Conservation (phyloP, 2,329 filamentous ascomycete genomes). For the Elsinoe batatas region DNA sequence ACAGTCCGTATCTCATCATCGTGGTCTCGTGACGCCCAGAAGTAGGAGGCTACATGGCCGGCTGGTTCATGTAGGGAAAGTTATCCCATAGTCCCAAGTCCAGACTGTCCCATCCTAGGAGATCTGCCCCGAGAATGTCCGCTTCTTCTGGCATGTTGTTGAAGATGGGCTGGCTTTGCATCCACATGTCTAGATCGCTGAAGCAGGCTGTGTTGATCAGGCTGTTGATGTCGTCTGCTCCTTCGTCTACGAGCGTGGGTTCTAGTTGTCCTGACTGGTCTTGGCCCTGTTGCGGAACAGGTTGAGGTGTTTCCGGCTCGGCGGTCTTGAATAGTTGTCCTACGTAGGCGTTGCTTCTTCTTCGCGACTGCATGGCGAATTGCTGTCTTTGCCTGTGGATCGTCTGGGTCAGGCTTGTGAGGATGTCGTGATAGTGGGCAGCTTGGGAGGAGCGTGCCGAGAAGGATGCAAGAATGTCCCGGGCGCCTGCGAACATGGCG, state of each 20-base stretch:
- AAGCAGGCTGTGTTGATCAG: neutral
- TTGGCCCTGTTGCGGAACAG: neutral
- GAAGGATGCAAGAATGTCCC: conserved; percentile 41
- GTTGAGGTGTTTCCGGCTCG: neutral
- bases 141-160: neutral
- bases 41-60: neutral
- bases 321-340: conserved; percentile 4
- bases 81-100: conserved; percentile 6
- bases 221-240: neutral
- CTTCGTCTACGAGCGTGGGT: neutral
- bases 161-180: neutral
- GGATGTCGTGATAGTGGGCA: conserved; percentile 48
- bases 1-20: neutral
- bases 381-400: conserved; percentile 1
- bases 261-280: too few species aligned
- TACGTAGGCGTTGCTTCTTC: conserved; percentile 1
- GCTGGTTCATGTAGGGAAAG: conserved; percentile 8
- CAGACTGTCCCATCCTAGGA: conserved; percentile 1
- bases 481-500: conserved; percentile 42
- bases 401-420: conserved; percentile 23
- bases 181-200: conserved; percentile 8
- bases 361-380: neutral
- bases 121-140: neutral
- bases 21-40: too few species aligned
- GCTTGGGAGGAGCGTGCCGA: conserved; percentile 45